Conservation (phyloP, 805 yeast genomes). For the Martiniozyma abietophila region DNA sequence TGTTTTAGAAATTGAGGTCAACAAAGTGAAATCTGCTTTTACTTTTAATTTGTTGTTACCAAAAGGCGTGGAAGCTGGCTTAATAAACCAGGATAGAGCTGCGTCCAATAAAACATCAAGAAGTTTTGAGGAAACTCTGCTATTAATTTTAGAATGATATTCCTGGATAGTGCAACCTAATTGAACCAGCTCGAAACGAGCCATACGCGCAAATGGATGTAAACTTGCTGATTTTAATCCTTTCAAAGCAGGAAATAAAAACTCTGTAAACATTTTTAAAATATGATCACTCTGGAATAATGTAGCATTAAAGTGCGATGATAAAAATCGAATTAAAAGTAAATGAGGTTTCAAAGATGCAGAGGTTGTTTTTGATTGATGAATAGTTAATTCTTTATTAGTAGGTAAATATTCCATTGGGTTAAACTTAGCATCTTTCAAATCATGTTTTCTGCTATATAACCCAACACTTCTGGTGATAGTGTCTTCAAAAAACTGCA, state of each 20-base stretch:
- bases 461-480: slow-evolving; percentile 54
- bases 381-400: slow-evolving; percentile 48
- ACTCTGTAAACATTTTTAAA: slow-evolving; percentile 56
- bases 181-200: slow-evolving; percentile 63
- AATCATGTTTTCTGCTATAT: slow-evolving; percentile 48
- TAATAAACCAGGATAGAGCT: slow-evolving; percentile 70
- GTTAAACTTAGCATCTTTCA: slow-evolving; percentile 48
- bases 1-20: slow-evolving; percentile 41
- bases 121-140: slow-evolving; percentile 37
- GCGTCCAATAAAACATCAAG: slow-evolving; percentile 51
- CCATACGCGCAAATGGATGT: slow-evolving; percentile 74
- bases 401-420: slow-evolving; percentile 89
- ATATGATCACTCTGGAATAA: slow-evolving; percentile 62
- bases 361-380: slow-evolving; percentile 39
- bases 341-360: slow-evolving; percentile 55
- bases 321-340: slow-evolving; percentile 54
- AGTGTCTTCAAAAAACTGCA: slow-evolving; percentile 58
- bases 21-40: slow-evolving; percentile 54
- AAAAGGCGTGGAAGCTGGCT: slow-evolving; percentile 59
- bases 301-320: slow-evolving; percentile 74
- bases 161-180: slow-evolving; percentile 59
- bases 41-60: slow-evolving; percentile 73
- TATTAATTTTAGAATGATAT: slow-evolving; percentile 41
- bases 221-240: slow-evolving; percentile 50
- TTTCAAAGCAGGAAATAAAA: slow-evolving; percentile 46